These are phyloP conservation scores for Candida nitratophila DNA, from an alignment of 805 yeast species.

Conservation along the genomic window DNA sequence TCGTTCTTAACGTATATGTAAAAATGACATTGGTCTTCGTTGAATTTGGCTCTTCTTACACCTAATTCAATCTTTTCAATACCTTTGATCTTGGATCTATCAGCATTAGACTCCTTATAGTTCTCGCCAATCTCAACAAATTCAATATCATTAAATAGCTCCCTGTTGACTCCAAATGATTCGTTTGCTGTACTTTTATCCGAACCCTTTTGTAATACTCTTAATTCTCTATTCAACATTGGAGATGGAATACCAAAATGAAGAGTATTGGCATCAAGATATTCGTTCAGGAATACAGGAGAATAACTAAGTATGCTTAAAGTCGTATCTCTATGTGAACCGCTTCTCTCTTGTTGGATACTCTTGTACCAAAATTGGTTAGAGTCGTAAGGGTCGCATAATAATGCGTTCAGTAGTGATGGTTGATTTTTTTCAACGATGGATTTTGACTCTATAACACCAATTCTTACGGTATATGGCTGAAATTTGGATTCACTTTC, in stretches of 20 bases:
- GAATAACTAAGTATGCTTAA: neutral
- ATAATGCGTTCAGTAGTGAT: slow-evolving; percentile 19
- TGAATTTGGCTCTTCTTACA: neutral
- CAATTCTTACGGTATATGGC: slow-evolving; percentile 20
- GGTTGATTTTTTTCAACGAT: slow-evolving; percentile 6
- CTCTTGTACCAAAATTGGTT: slow-evolving; percentile 14
- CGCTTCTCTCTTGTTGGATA: slow-evolving; percentile 7
- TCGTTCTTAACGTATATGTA: slow-evolving; percentile 21
- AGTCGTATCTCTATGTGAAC: slow-evolving; percentile 5
- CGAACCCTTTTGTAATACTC: slow-evolving; percentile 22
- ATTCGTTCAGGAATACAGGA: neutral
- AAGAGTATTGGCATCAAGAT: slow-evolving; percentile 1
- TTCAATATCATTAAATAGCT: slow-evolving; percentile 22
- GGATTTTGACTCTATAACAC: slow-evolving; percentile 17
- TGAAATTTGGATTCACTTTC: slow-evolving; percentile 6
- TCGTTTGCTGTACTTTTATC: slow-evolving; percentile 11
- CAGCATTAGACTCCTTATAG: neutral
- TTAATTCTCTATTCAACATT: slow-evolving; percentile 19
- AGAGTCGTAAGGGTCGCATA: slow-evolving; percentile 23
- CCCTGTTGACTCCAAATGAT: slow-evolving; percentile 9
- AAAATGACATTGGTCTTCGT: slow-evolving; percentile 17
- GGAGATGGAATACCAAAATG: slow-evolving; percentile 21
- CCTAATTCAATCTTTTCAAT: slow-evolving; percentile 4
- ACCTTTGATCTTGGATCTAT: slow-evolving; percentile 1
- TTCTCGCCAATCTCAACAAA: slow-evolving; percentile 20